phyloP scores from a whole-genome alignment of 768 basidiomycete genomes.

The Atractiella rhizophila region DNA sequence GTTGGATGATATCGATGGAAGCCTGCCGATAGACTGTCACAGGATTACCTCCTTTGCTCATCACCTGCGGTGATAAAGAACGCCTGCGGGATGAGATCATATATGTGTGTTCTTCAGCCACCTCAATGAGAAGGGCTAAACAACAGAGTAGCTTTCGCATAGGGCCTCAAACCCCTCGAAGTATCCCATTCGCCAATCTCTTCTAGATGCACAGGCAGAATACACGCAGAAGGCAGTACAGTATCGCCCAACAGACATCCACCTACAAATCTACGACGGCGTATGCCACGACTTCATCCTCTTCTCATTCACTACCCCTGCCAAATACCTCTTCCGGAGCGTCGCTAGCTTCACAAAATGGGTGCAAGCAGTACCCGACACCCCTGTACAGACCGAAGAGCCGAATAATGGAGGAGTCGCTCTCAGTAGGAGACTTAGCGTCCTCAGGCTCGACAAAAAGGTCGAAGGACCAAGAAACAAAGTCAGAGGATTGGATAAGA shows the following conservation, averaged over 20 bases:
- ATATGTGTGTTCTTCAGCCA: slow-evolving; percentile 30
- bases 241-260: slow-evolving; percentile 15
- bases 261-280: slow-evolving; percentile 15
- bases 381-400: neutral
- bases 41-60: neutral
- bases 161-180: slow-evolving; percentile 61
- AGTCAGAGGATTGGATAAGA: neutral
- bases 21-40: too few relatives aligned
- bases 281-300: slow-evolving; percentile 16
- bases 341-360: slow-evolving; percentile 21
- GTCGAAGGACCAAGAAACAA: neutral
- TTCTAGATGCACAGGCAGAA: slow-evolving; percentile 26
- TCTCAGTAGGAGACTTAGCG: neutral
- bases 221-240: slow-evolving; percentile 1
- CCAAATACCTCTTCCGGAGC: slow-evolving; percentile 22
- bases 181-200: slow-evolving; percentile 37
- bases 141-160: slow-evolving; percentile 31
- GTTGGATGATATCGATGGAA: neutral
- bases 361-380: neutral
- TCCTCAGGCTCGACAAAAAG: neutral
- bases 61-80: slow-evolving; percentile 51
- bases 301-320: slow-evolving; percentile 19
- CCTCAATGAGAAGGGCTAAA: neutral
- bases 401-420: neutral
- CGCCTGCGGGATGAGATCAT: slow-evolving; percentile 77